Evolutionary conservation across 768 basidiomycete species (phyloP).

Genomic region (Daedaleopsis nitida): DNA sequence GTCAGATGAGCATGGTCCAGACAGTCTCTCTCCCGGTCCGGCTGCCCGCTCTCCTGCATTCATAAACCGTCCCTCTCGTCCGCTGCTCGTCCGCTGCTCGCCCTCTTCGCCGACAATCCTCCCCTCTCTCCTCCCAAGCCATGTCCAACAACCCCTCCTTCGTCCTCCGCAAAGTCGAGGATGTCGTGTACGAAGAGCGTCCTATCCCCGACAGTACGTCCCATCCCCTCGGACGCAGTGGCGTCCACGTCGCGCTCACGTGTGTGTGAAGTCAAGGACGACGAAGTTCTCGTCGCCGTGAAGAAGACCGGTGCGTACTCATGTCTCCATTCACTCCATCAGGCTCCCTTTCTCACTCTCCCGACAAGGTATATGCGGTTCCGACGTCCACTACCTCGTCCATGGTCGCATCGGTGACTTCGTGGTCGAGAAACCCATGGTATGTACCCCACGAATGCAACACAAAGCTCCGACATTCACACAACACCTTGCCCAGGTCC

Average conservation of each 20-base stretch:
- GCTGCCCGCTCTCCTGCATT: conserved; percentile 9
- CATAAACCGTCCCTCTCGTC: conserved; percentile 14
- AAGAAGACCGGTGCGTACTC: conserved; percentile 84
- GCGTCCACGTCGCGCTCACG: neutral
- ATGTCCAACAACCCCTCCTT: conserved; percentile 83
- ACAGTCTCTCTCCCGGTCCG: conserved; percentile 23
- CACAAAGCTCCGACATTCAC: conserved; percentile 2
- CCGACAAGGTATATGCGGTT: conserved; percentile 81
- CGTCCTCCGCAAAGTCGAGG: conserved; percentile 68
- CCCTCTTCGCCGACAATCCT: conserved; percentile 3
- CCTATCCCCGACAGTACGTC: conserved; percentile 68
- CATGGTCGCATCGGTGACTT: conserved; percentile 82
- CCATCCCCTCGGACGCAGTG: neutral
- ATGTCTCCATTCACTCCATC: neutral
- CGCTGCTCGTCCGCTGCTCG: neutral
- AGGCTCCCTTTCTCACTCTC: conserved; percentile 3
- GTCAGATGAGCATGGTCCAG: conserved; percentile 22
- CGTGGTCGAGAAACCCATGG: conserved; percentile 81
- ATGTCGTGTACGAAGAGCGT: conserved; percentile 71
- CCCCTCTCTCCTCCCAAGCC: conserved; percentile 23
- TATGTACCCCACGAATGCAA: conserved; percentile 26
- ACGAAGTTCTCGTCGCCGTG: conserved; percentile 86
- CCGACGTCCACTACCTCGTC: conserved; percentile 84
- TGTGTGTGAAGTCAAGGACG: conserved; percentile 51
- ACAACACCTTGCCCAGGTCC: conserved; percentile 53